Evolutionary conservation across 148 eudicot genomes (phyloP), one percentile per base, ranked within the genome.

Genomic region (Persicaria tinctoria): DNA sequence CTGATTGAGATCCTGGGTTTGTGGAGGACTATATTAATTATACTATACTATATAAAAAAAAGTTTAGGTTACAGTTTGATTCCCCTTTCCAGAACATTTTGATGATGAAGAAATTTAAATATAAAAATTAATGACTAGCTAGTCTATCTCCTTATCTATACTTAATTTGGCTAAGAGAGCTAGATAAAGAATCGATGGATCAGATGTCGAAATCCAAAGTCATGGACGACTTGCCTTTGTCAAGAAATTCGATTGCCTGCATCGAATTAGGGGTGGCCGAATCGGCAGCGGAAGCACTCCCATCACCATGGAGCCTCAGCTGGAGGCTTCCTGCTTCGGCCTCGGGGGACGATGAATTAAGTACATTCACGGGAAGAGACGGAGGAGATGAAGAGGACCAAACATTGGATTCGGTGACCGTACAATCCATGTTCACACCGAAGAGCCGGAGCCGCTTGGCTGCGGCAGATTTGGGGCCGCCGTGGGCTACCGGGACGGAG

Each of bases 221-320:
- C 72, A 68, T 68, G 72, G 72, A 68, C 47, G 72, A 68, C 48
- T 68, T 68, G 72, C 72, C 72, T 68, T 68, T 68, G 23, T 68
- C 72, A 68, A 44, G 20, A 68, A 68, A 68, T n/a, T 68, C 49
- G 50, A 14, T 66, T 5, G 47, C 27, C 8, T 14, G 6, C 9
- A 14, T 64, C 41, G 70, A 18, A 17, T 32, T 64, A 6, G n/a
- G 70, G 23, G 11, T 44, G 57, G 11, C 3, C 23, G 72, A 46
- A 46, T 45, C 18, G 9, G 32, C 44, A 17, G 72, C 9, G 47
- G 17, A 14, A 12, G 72, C 8, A 16, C 0, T 6, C 10, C 17
- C 47, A 23, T 18, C 18, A 12, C 72, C 72, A 20, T 60, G 13
- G 66, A 60, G 66, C 13, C 66, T 60, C 66, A 60, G 66, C 27